Evolutionary conservation across 148 eudicot species (phyloP), one percentile per base, ranked within the genome.

Genomic region (Rhododendron griersonianum): DNA sequence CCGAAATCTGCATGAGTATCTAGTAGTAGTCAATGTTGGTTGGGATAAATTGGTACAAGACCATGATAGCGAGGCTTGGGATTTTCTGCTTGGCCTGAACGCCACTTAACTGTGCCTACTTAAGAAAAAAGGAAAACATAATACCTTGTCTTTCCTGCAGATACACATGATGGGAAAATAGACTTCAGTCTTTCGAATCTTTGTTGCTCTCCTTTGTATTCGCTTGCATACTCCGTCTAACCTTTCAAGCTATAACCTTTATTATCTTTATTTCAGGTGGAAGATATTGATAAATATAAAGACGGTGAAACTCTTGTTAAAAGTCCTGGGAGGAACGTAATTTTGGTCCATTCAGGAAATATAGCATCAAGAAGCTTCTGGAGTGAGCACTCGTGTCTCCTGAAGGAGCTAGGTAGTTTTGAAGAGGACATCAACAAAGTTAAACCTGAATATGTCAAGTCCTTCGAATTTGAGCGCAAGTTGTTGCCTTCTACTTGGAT

Each of bases 401-500:
- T 86, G 51, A 91, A 90, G 87, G 96, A 95, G 88, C 69, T 97
- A 67, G 96, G 98, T 82, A 53, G 85, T 45, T 91, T 95, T 87
- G 87, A 75, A 78, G 92, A 85, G 86, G 93, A 92, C 78, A 88
- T 91, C 65, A 87, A 84, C 87, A 94, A 91, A 83, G 88, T 92
- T 83, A 92, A 89, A 85, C 93, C 91, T 11, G 95, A 94, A 47
- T 94, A 92, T 89, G 41, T 93, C n/a, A 93, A 91, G 82, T 90
- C 94, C 28, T 97, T 97, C 84, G 90, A 76, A 79, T 92, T 88
- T 69, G 92, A 92, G 84, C 87, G 88, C 65, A 93, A 87, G 89
- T 81, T 97, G 87, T 75, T 93, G 92, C 94, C 91, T n/a, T 55
- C 25, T 73, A 97, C 96, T 75, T 95, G 99, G 98, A 92, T 95